Conservation (phyloP, 2,329 filamentous ascomycete genomes). For the Macroventuria anomochaeta region DNA sequence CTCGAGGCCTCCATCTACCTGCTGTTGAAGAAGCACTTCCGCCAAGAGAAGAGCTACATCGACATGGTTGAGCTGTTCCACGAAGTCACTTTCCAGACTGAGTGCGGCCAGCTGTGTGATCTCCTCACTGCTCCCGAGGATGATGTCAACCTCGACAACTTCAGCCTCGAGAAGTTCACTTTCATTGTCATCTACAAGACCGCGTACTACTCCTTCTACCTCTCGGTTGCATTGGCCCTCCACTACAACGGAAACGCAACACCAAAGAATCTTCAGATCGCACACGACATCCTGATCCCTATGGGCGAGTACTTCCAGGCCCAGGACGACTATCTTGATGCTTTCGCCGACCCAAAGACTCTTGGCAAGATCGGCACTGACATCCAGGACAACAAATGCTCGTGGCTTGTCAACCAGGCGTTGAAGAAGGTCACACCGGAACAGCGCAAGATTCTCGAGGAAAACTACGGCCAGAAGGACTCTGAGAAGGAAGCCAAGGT, state of each 20-base stretch:
- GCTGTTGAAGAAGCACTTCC: slow-evolving; percentile 93
- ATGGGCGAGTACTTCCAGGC: slow-evolving; percentile 99
- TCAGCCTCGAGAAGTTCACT: slow-evolving; percentile 91
- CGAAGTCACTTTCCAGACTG: slow-evolving; percentile 90
- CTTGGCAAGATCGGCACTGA: slow-evolving; percentile 99
- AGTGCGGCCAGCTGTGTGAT: slow-evolving; percentile 93
- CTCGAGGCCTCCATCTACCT: slow-evolving; percentile 90
- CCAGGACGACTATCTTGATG: slow-evolving; percentile 98
- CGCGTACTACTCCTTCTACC: slow-evolving; percentile 98
- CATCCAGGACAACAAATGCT: slow-evolving; percentile 99
- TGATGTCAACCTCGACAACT: slow-evolving; percentile 89
- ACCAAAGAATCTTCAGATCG: slow-evolving; percentile 84
- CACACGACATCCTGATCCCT: slow-evolving; percentile 90
- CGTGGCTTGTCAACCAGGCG: slow-evolving; percentile 96
- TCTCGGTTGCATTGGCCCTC: slow-evolving; percentile 90
- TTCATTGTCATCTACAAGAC: slow-evolving; percentile 99
- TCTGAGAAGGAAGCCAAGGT: slow-evolving; percentile 79
- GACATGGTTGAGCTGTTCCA: slow-evolving; percentile 97
- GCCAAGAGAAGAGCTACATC: slow-evolving; percentile 82
- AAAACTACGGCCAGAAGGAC: slow-evolving; percentile 95
- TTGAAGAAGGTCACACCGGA: slow-evolving; percentile 79
- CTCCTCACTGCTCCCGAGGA: slow-evolving; percentile 96
- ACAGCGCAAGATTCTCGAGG: slow-evolving; percentile 85
- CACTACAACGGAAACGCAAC: slow-evolving; percentile 86
- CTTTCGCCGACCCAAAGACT: slow-evolving; percentile 88